A percentile compares a stretch with the other conserved stretches of the same genome.
These are phyloP conservation scores for Phallus indusiatus DNA, from an alignment of 768 basidiomycete species.

Conservation along the genomic window DNA sequence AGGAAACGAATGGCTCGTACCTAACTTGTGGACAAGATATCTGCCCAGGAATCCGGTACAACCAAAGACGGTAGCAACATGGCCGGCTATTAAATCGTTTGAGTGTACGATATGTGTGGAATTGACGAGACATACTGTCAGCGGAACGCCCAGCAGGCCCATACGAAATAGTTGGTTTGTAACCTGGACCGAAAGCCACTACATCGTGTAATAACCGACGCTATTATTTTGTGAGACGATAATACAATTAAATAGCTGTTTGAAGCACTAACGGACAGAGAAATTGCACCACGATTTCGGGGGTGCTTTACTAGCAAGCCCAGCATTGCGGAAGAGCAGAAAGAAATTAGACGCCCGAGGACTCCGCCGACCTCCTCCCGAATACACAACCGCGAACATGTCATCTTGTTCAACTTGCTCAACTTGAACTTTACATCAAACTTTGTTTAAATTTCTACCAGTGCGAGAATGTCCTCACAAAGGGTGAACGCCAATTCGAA, in stretches of 20 bases:
- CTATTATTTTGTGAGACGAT: neutral
- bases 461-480: neutral
- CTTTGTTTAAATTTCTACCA: neutral
- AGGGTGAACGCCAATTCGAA: neutral
- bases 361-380: no score
- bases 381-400: neutral
- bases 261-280: neutral
- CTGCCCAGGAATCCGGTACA: conserved; percentile 92
- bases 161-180: conserved; percentile 60
- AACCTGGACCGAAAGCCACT: conserved; percentile 39
- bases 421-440: neutral
- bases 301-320: conserved; percentile 1
- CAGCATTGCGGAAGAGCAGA: neutral
- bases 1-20: conserved; percentile 32
- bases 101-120: neutral
- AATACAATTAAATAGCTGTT: neutral
- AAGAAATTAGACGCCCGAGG: neutral
- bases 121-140: conserved; percentile 28
- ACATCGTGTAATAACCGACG: conserved; percentile 50
- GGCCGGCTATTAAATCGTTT: conserved; percentile 42
- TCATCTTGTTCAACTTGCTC: neutral
- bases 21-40: conserved; percentile 90
- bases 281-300: neutral
- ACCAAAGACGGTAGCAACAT: conserved; percentile 94
- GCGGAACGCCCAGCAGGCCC: conserved; percentile 82